Evolutionary conservation across 305 asterid genomes (phyloP).

Genomic region (Petunia hybrid): DNA sequence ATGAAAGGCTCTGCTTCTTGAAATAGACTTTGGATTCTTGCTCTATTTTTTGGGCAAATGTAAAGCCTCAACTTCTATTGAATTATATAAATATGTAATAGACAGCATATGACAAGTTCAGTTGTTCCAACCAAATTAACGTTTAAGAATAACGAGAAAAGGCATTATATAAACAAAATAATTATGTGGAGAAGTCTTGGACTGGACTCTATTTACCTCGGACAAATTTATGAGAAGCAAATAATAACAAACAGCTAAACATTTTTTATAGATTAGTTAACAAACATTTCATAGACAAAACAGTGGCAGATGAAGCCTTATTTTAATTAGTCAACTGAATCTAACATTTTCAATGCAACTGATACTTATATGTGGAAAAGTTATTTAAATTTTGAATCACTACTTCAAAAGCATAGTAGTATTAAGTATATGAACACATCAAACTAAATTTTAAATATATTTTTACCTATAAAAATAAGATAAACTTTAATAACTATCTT

Average conservation of each 20-base stretch:
- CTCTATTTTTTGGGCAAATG: not conserved
- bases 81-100: not conserved
- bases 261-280: no score
- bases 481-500: not conserved
- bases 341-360: no score
- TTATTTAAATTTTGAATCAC: no score
- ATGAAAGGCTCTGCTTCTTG: not conserved
- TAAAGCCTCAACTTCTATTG: not conserved
- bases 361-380: no score
- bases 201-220: conserved; percentile 7
- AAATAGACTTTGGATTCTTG: not conserved
- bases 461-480: not conserved
- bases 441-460: no score
- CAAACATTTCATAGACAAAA: no score
- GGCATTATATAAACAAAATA: no score
- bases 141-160: conserved; percentile 18
- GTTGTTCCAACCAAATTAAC: conserved; percentile 26
- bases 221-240: not conserved
- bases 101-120: conserved; percentile 22
- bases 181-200: not conserved
- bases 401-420: no score
- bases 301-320: no score
- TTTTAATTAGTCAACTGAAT: no score
- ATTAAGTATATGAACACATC: no score
- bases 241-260: not conserved